Conservation (phyloP, 108 stramenopile genomes). For the Cyclotella sp. region DNA sequence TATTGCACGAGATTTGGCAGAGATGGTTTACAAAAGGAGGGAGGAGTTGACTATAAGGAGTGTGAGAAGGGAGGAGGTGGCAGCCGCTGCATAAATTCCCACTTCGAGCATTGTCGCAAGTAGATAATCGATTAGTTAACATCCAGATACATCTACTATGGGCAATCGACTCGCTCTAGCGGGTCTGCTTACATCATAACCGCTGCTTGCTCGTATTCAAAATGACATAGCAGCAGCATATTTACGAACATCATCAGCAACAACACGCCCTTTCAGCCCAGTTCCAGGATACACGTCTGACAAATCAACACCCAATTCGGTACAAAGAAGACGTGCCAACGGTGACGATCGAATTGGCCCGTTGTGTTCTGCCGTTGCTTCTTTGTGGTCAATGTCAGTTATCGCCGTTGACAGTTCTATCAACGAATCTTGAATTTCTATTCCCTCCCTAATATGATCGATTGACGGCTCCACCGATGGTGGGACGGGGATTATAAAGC, state of each 20-base stretch:
- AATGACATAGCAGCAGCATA: conserved; percentile 8
- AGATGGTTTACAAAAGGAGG: conserved; percentile 61
- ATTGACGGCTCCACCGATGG: not conserved
- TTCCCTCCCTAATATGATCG: conserved; percentile 6
- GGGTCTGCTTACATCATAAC: too few relatives aligned
- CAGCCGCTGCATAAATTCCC: conserved; percentile 4
- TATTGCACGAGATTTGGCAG: conserved; percentile 87
- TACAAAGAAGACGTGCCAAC: conserved; percentile 21
- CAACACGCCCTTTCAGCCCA: conserved; percentile 22
- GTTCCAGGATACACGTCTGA: conserved; percentile 22
- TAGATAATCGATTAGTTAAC: too few relatives aligned
- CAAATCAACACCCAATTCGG: conserved; percentile 16
- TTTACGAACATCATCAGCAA: conserved; percentile 26
- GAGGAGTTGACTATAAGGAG: conserved; percentile 35
- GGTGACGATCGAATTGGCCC: conserved; percentile 34
- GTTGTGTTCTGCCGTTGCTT: conserved; percentile 6
- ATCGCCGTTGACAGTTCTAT: not conserved
- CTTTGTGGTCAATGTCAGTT: not conserved
- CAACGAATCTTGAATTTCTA: not conserved
- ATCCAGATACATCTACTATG: too few relatives aligned
- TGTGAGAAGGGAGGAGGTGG: not conserved
- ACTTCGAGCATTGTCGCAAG: too few relatives aligned
- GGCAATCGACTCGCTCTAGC: too few relatives aligned
- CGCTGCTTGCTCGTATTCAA: not conserved
- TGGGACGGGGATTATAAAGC: not conserved